Evolutionary conservation across 768 basidiomycete species (phyloP).

Genomic region (Naganishia antarctica): DNA sequence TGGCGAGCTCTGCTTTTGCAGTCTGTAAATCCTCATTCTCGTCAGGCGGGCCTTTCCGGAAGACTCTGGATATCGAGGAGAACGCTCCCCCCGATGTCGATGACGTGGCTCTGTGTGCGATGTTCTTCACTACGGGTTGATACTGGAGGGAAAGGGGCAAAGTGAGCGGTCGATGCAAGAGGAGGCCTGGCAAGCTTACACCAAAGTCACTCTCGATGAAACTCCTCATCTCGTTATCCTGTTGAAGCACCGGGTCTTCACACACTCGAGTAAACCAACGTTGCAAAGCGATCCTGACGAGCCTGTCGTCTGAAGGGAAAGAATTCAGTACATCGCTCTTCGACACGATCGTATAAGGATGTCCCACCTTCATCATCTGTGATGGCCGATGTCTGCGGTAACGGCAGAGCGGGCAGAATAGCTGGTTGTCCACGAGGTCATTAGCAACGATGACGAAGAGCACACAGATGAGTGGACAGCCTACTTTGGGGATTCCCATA

Average conservation of each 20-base stretch:
- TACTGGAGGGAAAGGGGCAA: conserved; percentile 51
- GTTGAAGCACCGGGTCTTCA: conserved; percentile 78
- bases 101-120: conserved; percentile 29
- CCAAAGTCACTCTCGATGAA: conserved; percentile 99
- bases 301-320: conserved; percentile 68
- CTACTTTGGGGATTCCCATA: conserved; percentile 80
- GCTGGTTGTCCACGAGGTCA: conserved; percentile 47
- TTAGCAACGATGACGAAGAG: background rate
- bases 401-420: conserved; percentile 87
- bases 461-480: conserved; percentile 6
- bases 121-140: conserved; percentile 55
- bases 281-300: conserved; percentile 91
- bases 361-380: conserved; percentile 78
- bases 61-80: conserved; percentile 43
- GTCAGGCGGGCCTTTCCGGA: conserved; percentile 65
- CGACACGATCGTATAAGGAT: background rate
- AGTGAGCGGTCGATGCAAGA: background rate
- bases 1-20: conserved; percentile 85
- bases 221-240: conserved; percentile 87
- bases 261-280: conserved; percentile 89
- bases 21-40: conserved; percentile 89
- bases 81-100: conserved; percentile 38
- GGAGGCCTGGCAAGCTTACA: conserved; percentile 44
- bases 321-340: conserved; percentile 4
- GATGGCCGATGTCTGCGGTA: conserved; percentile 93